Conservation (phyloP, 2,329 filamentous ascomycete genomes). For the Xylaria polymorpha region DNA sequence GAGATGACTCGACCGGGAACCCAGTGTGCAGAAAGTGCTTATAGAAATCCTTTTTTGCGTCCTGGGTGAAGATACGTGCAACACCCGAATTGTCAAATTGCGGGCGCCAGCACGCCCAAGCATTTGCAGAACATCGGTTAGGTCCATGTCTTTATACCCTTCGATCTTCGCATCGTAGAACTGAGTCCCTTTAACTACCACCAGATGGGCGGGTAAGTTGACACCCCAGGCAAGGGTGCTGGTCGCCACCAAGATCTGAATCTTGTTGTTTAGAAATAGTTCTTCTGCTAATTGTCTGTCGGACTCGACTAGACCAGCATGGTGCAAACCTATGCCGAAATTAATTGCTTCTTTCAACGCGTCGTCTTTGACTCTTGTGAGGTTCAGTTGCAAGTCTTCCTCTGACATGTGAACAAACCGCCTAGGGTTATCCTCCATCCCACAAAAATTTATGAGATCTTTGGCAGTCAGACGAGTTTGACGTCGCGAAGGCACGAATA, state of each 20-base stretch:
- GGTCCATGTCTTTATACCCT: constrained; percentile 98
- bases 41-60: constrained; percentile 98
- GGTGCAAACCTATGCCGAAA: constrained; percentile 96
- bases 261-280: constrained; percentile 96
- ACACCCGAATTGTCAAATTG: constrained; percentile 98
- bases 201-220: constrained; percentile 94
- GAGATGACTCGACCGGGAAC: constrained; percentile 94
- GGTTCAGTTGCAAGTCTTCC: constrained; percentile 88
- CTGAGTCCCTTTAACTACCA: constrained; percentile 97
- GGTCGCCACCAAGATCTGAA: constrained; percentile 94
- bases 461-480: constrained; percentile 96
- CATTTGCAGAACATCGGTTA: constrained; percentile 98
- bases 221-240: constrained; percentile 98
- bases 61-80: constrained; percentile 96
- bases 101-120: constrained; percentile 90
- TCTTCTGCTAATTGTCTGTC: constrained; percentile 93
- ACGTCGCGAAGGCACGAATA: constrained; percentile 94
- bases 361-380: constrained; percentile 92
- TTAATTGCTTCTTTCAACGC: constrained; percentile 92
- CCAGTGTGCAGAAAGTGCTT: constrained; percentile 99
- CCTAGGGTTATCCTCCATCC: constrained; percentile 97
- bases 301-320: constrained; percentile 94
- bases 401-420: constrained; percentile 95
- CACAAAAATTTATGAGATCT: constrained; percentile 96
- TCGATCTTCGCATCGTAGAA: constrained; percentile 98